These are phyloP conservation scores for Boletus mariae DNA, from an alignment of 1,284 basidiomycete genomes.

Conservation along the genomic window DNA sequence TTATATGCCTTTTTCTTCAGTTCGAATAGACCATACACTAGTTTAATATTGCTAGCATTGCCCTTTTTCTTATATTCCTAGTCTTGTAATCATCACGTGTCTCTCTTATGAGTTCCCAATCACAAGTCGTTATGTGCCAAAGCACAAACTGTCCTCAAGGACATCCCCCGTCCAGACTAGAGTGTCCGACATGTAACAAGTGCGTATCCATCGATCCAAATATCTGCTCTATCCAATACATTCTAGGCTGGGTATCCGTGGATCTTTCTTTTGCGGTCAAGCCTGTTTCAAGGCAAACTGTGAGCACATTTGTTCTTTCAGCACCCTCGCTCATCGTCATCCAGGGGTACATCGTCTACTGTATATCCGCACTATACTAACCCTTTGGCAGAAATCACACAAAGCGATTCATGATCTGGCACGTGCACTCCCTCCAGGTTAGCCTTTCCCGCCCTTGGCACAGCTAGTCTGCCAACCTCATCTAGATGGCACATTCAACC, in stretches of 20 bases:
- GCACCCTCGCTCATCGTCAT: not conserved
- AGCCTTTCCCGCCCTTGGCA: slow-evolving; percentile 1
- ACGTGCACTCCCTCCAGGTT: slow-evolving; percentile 36
- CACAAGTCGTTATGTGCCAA: slow-evolving; percentile 52
- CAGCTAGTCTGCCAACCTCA: not conserved
- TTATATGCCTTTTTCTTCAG: too few species aligned
- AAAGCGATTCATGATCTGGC: slow-evolving; percentile 70
- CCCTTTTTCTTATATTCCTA: too few species aligned
- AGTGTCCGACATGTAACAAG: slow-evolving; percentile 84
- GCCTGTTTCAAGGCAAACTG: slow-evolving; percentile 84
- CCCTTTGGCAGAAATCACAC: slow-evolving; percentile 68
- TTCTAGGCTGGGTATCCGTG: slow-evolving; percentile 69
- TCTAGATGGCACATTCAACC: slow-evolving; percentile 69
- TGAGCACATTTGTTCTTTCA: slow-evolving; percentile 38
- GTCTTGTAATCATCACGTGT: slow-evolving; percentile 6
- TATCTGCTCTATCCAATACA: slow-evolving; percentile 1
- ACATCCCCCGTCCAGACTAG: slow-evolving; percentile 70
- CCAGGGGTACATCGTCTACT: slow-evolving; percentile 41
- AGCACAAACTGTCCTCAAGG: slow-evolving; percentile 68
- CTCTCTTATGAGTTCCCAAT: slow-evolving; percentile 27
- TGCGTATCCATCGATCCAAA: slow-evolving; percentile 33
- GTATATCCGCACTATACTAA: not conserved
- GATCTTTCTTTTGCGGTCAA: slow-evolving; percentile 82
- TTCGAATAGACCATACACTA: too few species aligned
- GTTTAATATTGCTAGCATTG: too few species aligned